Base-by-base conservation (phyloP, 2,329 filamentous ascomycete genomes). In the Coniochaeta sp. region DNA sequence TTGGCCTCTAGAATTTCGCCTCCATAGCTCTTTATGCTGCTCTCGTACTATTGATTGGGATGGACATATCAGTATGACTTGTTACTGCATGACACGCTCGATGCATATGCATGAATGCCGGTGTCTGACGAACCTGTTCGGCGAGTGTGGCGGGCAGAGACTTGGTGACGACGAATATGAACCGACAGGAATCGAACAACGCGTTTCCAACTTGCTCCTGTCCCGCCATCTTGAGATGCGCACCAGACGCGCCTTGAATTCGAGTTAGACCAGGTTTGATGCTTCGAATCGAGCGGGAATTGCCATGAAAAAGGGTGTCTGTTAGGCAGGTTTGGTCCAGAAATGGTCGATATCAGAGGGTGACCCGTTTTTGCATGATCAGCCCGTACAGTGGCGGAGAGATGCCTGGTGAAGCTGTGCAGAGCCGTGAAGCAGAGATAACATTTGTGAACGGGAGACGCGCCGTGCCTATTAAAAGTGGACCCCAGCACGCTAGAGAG, bases 1-100 rank as follows among this genome's bases (percentile, higher is more conserved):
- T 76, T 74, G 14, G 76, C 76, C 54, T 79, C 74, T 63, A 81
- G 70, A 1, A 84, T 73, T 36, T 74, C 68, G 60, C 78, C 83
- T 64, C 82, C 83, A 75, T 83, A 77, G 14, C 80, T 76, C 61
- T 71, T 64, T 34, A 82, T 71, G 1, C 54, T 57, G 14, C 17
- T 36, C 77, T 73, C 1, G 66, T 65, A 6, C 78, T 75, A 12
- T 78, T n/a, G n/a, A n/a, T n/a, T n/a, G n/a, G n/a, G n/a, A n/a
- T n/a, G 57, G 6, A 1, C 5, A 22, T 17, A 59, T 50, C 6
- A 60, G 47, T 44, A 56, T 28, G 12, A 17, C 26, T 28, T 52
- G 22, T 52, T 17, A 22, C 54, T 57, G n/a, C 28, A 38, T 4
- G 54, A 14, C 17, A 22, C 5, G 54, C 28, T 12, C 28, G 38